Evolutionary conservation across 1,284 basidiomycete genomes (phyloP).

Genomic region (Coriolopsis trogii): DNA sequence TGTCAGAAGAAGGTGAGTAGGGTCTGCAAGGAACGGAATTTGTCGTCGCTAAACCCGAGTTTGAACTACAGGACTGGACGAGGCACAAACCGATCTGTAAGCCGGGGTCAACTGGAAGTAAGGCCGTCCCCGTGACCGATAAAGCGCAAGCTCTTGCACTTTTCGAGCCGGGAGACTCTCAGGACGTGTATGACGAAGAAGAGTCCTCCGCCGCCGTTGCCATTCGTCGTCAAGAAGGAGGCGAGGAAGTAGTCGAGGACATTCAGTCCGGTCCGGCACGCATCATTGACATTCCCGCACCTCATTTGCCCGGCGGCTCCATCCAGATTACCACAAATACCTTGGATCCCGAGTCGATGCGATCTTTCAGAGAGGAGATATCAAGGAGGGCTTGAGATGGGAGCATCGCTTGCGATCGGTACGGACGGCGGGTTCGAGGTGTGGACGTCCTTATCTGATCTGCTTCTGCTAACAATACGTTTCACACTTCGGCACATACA

Average conservation of each 20-base stretch:
- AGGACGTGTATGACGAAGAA: not conserved
- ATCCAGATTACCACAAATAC: slow-evolving; percentile 8
- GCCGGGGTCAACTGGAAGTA: not conserved
- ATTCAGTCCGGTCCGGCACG: not conserved
- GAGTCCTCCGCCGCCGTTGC: no score
- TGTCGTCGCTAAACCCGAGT: not conserved
- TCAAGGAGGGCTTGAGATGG: not conserved
- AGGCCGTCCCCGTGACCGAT: not conserved
- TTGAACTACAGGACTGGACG: not conserved
- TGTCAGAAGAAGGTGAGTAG: slow-evolving; percentile 10
- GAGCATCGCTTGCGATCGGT: no score
- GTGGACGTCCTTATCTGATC: no score
- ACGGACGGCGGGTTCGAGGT: no score
- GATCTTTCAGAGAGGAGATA: not conserved
- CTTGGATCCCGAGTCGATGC: slow-evolving; percentile 5
- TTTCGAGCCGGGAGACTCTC: not conserved
- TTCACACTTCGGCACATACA: no score
- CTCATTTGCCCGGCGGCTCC: slow-evolving; percentile 2
- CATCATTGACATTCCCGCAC: slow-evolving; percentile 4
- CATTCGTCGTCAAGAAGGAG: not conserved
- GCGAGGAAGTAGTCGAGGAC: not conserved
- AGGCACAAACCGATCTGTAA: not conserved
- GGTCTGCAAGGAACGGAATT: not conserved
- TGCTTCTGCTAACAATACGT: no score
- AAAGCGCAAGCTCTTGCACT: not conserved